Percentiles rank a stretch among this genome's conserved stretches.
phyloP scores from a whole-genome alignment of 495 filamentous ascomycete genomes.

The Sordaria brevicollis region DNA sequence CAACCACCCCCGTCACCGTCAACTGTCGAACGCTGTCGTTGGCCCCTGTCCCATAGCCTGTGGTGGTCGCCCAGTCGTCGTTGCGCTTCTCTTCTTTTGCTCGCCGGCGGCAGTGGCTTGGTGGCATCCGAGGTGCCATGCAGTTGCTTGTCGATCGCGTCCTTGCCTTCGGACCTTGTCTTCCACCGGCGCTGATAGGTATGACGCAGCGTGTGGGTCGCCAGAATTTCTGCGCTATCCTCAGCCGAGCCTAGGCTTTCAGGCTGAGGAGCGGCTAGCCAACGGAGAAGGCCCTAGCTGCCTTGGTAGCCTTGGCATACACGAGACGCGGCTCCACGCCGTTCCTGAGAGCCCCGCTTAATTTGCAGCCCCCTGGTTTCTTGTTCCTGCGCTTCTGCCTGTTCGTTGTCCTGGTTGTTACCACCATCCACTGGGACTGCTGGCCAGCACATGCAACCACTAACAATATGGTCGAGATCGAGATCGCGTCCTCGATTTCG shows the following conservation, averaged over 20 bases:
- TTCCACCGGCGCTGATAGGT: background rate
- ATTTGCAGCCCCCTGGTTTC: background rate
- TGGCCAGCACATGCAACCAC: background rate
- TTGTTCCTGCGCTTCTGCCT: background rate
- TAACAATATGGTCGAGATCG: background rate
- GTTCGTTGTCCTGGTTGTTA: background rate
- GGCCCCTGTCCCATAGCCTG: background rate
- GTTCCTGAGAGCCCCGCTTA: background rate
- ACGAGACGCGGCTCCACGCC: background rate
- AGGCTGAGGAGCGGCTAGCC: background rate
- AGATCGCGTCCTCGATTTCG: background rate
- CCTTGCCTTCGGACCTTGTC: background rate
- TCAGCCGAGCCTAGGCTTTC: background rate
- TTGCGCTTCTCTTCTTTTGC: background rate
- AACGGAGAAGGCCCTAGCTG: background rate
- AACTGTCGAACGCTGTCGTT: background rate
- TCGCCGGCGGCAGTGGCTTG: background rate
- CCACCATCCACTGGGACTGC: background rate
- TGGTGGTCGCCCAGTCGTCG: background rate
- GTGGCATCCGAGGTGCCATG: background rate
- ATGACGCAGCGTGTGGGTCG: background rate
- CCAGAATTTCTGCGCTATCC: background rate
- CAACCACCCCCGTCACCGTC: background rate
- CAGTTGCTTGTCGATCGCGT: background rate
- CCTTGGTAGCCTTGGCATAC: background rate